Conservation (phyloP, 192 early-diverging fungal genomes). For the Tieghemiomyces parasiticus region DNA sequence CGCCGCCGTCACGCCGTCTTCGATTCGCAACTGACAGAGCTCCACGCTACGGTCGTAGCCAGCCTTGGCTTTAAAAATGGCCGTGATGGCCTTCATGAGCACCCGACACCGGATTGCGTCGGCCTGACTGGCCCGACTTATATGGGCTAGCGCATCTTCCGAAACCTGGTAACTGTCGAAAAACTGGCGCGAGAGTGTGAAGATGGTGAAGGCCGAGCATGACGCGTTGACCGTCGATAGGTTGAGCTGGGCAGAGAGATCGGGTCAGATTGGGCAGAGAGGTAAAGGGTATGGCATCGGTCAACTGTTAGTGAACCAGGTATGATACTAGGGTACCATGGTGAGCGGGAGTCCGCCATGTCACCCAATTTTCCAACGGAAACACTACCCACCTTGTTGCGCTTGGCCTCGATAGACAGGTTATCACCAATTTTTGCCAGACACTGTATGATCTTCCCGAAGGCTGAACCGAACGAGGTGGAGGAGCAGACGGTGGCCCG, state of each 20-base stretch:
- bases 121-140: constrained; percentile 7
- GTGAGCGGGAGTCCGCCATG: too few species aligned
- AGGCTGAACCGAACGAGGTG: constrained; percentile 15
- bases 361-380: neutral
- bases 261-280: constrained; percentile 12
- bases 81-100: constrained; percentile 21
- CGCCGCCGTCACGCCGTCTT: constrained; percentile 14
- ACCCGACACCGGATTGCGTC: constrained; percentile 23
- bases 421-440: constrained; percentile 45
- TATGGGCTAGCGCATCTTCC: constrained; percentile 11
- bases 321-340: neutral
- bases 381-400: neutral
- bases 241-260: neutral
- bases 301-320: neutral
- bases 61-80: constrained; percentile 20
- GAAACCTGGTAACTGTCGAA: constrained; percentile 45
- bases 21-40: constrained; percentile 21
- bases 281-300: neutral
- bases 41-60: constrained; percentile 17
- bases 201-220: constrained; percentile 42
- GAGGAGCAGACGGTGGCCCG: neutral
- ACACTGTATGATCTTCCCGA: constrained; percentile 39
- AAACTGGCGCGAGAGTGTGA: constrained; percentile 39
- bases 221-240: constrained; percentile 52
- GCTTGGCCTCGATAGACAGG: constrained; percentile 37